phyloP scores from a whole-genome alignment of 164 flowering plant species.

The Paratinospora sagittata region DNA sequence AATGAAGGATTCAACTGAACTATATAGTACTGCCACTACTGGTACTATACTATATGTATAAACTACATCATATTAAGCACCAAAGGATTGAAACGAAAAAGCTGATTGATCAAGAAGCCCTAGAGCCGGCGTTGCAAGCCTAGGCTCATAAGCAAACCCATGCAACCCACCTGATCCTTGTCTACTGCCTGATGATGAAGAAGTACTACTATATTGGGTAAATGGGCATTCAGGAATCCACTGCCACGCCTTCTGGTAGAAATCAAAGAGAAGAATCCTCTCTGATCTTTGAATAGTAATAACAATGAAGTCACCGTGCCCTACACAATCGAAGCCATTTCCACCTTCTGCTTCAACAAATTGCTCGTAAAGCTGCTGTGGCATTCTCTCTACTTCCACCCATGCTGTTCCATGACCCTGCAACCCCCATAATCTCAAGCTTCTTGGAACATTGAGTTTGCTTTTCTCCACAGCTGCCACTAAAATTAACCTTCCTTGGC shows the following conservation, averaged over 20 bases:
- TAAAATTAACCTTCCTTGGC: slow-evolving; percentile 52
- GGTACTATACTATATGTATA: background rate
- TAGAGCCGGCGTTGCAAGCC: slow-evolving; percentile 60
- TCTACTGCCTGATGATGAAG: slow-evolving; percentile 6
- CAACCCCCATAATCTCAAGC: slow-evolving; percentile 72
- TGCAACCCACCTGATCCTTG: slow-evolving; percentile 34
- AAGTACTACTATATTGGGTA: slow-evolving; percentile 1
- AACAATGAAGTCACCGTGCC: slow-evolving; percentile 60
- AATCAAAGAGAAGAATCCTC: slow-evolving; percentile 53
- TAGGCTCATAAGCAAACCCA: slow-evolving; percentile 75
- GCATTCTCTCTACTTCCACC: slow-evolving; percentile 89
- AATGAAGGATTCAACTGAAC: background rate
- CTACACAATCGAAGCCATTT: slow-evolving; percentile 68
- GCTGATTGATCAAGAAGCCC: slow-evolving; percentile 58
- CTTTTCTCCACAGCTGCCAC: slow-evolving; percentile 93
- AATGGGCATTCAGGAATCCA: slow-evolving; percentile 72
- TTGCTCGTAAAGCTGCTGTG: slow-evolving; percentile 59
- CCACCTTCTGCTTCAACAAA: slow-evolving; percentile 56
- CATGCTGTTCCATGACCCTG: slow-evolving; percentile 51
- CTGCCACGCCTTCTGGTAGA: slow-evolving; percentile 52
- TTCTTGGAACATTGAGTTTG: slow-evolving; percentile 78
- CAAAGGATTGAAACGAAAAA: slow-evolving; percentile 35
- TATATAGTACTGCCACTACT: background rate
- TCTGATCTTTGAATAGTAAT: slow-evolving; percentile 42
- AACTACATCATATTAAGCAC: slow-evolving; percentile 12